phyloP scores from a whole-genome alignment of 345 rosid genomes.

The Pistacia integerrima region DNA sequence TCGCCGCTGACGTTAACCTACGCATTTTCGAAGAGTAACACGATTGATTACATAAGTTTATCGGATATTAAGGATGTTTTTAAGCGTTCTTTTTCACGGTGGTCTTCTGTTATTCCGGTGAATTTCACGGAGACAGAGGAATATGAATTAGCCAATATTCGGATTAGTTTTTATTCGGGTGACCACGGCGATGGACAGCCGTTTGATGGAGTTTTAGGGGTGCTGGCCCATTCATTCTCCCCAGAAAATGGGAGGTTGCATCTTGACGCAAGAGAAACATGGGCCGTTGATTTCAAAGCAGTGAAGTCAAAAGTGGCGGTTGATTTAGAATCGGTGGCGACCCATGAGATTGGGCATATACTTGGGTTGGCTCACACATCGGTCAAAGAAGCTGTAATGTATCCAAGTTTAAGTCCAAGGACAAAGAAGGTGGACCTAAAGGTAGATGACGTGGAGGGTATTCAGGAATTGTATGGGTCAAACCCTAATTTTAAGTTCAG shows the following conservation, averaged over 20 bases:
- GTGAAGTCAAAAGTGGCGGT: slow-evolving; percentile 60
- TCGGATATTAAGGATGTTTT: slow-evolving; percentile 50
- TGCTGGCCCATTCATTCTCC: slow-evolving; percentile 84
- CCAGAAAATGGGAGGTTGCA: slow-evolving; percentile 87
- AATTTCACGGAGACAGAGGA: slow-evolving; percentile 55
- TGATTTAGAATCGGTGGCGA: slow-evolving; percentile 93
- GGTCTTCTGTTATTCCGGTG: slow-evolving; percentile 81
- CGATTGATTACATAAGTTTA: slow-evolving; percentile 52
- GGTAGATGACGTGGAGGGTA: slow-evolving; percentile 85
- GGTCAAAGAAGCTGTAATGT: slow-evolving; percentile 86
- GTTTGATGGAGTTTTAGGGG: slow-evolving; percentile 88
- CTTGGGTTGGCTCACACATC: slow-evolving; percentile 84
- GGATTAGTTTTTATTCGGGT: slow-evolving; percentile 61
- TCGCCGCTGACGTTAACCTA: slow-evolving; percentile 61
- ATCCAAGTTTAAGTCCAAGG: slow-evolving; percentile 76
- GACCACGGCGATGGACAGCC: slow-evolving; percentile 89
- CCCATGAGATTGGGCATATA: slow-evolving; percentile 92
- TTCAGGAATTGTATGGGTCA: slow-evolving; percentile 69
- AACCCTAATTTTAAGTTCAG: slow-evolving; percentile 72
- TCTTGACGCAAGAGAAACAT: slow-evolving; percentile 76
- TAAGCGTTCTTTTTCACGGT: slow-evolving; percentile 59
- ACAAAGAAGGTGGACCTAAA: slow-evolving; percentile 62
- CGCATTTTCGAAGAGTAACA: slow-evolving; percentile 54
- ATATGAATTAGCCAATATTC: slow-evolving; percentile 51
- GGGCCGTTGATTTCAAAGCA: slow-evolving; percentile 62